These are phyloP conservation scores for Aureobasidium leucospermi DNA, from an alignment of 2,329 filamentous ascomycete species.

Conservation along the genomic window DNA sequence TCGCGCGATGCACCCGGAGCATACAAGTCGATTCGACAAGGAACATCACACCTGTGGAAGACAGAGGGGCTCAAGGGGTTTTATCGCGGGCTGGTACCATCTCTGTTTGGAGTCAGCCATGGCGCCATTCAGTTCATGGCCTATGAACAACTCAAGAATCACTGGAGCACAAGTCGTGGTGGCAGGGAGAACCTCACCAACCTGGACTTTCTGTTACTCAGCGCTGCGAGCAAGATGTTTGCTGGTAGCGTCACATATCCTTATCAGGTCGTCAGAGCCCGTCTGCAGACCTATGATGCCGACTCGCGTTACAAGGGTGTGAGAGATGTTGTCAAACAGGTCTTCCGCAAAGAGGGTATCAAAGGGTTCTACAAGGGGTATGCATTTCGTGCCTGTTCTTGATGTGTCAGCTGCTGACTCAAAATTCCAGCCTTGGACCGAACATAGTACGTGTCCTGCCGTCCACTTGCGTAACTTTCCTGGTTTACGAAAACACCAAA, in stretches of 20 bases:
- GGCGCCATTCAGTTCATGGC: slow-evolving; percentile 94
- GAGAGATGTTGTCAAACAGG: slow-evolving; percentile 61
- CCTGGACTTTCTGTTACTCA: slow-evolving; percentile 72
- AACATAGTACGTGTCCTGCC: slow-evolving; percentile 88
- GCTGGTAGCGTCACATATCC: slow-evolving; percentile 90
- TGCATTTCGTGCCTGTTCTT: slow-evolving; percentile 15
- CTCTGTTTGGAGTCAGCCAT: slow-evolving; percentile 79
- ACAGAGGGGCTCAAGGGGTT: slow-evolving; percentile 73
- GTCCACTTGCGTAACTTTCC: slow-evolving; percentile 90
- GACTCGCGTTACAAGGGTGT: slow-evolving; percentile 65
- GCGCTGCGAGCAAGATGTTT: slow-evolving; percentile 74
- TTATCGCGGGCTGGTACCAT: slow-evolving; percentile 78
- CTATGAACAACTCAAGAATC: slow-evolving; percentile 69
- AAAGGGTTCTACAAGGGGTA: slow-evolving; percentile 82
- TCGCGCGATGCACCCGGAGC: slow-evolving; percentile 67
- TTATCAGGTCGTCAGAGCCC: slow-evolving; percentile 83
- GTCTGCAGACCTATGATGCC: slow-evolving; percentile 84
- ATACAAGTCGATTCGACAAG: slow-evolving; percentile 70
- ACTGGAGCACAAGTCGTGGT: slow-evolving; percentile 40
- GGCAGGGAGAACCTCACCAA: slow-evolving; percentile 50
- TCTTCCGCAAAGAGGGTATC: slow-evolving; percentile 73
- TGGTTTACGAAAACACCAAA: slow-evolving; percentile 93
- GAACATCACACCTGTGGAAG: slow-evolving; percentile 57
- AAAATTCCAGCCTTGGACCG: slow-evolving; percentile 49
- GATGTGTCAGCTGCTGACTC: not conserved